Evolutionary conservation across 108 stramenopile genomes (phyloP), one percentile per base, ranked within the genome.

Genomic region (Licmophora abbreviata): DNA sequence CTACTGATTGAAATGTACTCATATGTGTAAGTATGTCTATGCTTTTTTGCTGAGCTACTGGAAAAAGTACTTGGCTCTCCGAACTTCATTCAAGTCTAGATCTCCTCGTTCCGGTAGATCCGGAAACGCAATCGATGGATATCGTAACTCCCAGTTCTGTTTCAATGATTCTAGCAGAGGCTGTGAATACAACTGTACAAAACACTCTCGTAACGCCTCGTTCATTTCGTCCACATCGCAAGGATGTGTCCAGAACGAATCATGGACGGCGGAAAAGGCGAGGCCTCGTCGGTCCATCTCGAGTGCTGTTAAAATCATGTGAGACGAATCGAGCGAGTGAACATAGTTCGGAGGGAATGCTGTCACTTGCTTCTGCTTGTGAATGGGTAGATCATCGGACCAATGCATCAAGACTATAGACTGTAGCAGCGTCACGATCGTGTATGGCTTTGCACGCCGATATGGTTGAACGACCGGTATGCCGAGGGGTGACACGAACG

Each of bases 321-420:
- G 99, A 2, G 97, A 96, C 14, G 95, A 93, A 60, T 99, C 99
- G 41, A 99, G 66, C 15, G 96, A 97, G 61, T 99, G 99, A 1
- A 99, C 92, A 65, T 86, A 99, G 65, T 99, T 99, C 7, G 99
- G 99, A 31, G 99, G 99, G 51, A 99, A 99, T 10, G 99, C 99
- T 11, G 89, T 71, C 17, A 74, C 76, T 60, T 98, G 97, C 27
- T 92, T 85, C 29, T 66, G 55, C 20, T 63, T 67, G 54, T 90
- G 68, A 27, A 99, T 64, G 11, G 95, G 96, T 5, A 97, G 70
- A 17, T 83, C 67, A 45, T 97, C 99, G 28, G 58, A 71, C 21
- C 88, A 63, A 42, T 94, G 70, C 11, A 71, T 70, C 27, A 99
- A 56, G 10, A 79, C 53, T 14, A 99, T 70, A 44, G 66, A 68